Evolutionary conservation across 2,329 filamentous ascomycete genomes (phyloP).

Genomic region (Ilyonectria mors-panacis): DNA sequence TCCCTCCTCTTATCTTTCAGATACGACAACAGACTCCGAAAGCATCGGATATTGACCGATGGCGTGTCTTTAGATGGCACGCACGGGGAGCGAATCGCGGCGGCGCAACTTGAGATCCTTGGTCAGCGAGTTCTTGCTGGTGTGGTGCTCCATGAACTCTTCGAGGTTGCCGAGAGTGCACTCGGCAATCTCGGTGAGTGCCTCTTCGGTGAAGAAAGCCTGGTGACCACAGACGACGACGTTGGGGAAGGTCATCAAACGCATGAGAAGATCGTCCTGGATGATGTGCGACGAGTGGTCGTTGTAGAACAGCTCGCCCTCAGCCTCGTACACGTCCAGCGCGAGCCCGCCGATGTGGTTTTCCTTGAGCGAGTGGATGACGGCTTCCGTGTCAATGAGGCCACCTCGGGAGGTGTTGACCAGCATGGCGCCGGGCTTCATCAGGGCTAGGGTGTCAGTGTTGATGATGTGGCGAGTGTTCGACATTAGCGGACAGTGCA

Average conservation of each 20-base stretch:
- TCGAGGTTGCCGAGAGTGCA: slow-evolving; percentile 71
- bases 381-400: slow-evolving; percentile 72
- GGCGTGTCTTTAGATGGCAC: slow-evolving; percentile 46
- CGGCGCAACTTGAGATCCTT: slow-evolving; percentile 45
- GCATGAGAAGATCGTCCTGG: slow-evolving; percentile 76
- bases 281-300: slow-evolving; percentile 77
- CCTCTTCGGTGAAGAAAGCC: slow-evolving; percentile 78
- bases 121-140: slow-evolving; percentile 54
- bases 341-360: slow-evolving; percentile 74
- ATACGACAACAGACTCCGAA: slow-evolving; percentile 26
- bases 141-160: slow-evolving; percentile 56
- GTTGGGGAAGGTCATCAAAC: slow-evolving; percentile 78
- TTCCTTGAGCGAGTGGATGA: slow-evolving; percentile 73
- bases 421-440: slow-evolving; percentile 73
- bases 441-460: slow-evolving; percentile 63
- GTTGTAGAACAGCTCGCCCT: slow-evolving; percentile 75
- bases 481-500: slow-evolving; percentile 77
- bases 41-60: neutral
- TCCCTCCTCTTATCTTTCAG: slow-evolving; percentile 12
- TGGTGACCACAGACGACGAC: slow-evolving; percentile 78
- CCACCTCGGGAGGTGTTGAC: slow-evolving; percentile 79
- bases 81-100: slow-evolving; percentile 51
- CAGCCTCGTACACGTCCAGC: slow-evolving; percentile 78
- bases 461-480: slow-evolving; percentile 74
- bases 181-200: slow-evolving; percentile 74